These are phyloP conservation scores for Exophiala oligosperma DNA, from an alignment of 2,329 filamentous ascomycete species.

Conservation along the genomic window DNA sequence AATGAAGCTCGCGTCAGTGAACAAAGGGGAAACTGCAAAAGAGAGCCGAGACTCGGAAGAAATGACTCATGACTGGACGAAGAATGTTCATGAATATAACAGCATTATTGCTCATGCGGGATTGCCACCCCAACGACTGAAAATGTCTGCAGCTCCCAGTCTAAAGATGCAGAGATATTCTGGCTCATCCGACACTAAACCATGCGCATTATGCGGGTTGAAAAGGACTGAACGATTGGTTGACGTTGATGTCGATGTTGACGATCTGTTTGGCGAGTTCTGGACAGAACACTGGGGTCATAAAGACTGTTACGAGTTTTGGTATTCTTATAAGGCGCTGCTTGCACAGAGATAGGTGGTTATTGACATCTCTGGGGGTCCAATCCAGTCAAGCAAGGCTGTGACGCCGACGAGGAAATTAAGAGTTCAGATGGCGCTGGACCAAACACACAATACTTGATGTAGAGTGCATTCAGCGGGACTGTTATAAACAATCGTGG, in stretches of 20 bases:
- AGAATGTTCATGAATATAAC: slow-evolving; percentile 72
- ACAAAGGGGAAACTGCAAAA: slow-evolving; percentile 76
- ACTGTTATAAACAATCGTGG: no score
- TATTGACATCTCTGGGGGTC: no score
- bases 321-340: slow-evolving; percentile 71
- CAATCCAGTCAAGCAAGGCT: no score
- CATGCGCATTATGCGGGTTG: slow-evolving; percentile 81
- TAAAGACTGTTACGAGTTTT: slow-evolving; percentile 77
- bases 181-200: slow-evolving; percentile 36
- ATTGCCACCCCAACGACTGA: slow-evolving; percentile 39
- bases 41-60: slow-evolving; percentile 85
- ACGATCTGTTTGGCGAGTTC: slow-evolving; percentile 95
- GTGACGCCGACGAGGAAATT: no score
- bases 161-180: slow-evolving; percentile 9
- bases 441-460: no score
- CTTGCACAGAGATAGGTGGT: slow-evolving; percentile 59
- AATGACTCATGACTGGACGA: slow-evolving; percentile 71
- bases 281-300: slow-evolving; percentile 91
- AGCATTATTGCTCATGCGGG: slow-evolving; percentile 48
- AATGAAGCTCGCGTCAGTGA: slow-evolving; percentile 88
- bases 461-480: no score
- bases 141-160: slow-evolving; percentile 4
- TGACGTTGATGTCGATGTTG: slow-evolving; percentile 73
- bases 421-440: no score
- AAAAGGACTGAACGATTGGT: slow-evolving; percentile 80